These are phyloP conservation scores for Penicillium sp. DNA, from an alignment of 2,329 filamentous ascomycete genomes.

Conservation along the genomic window DNA sequence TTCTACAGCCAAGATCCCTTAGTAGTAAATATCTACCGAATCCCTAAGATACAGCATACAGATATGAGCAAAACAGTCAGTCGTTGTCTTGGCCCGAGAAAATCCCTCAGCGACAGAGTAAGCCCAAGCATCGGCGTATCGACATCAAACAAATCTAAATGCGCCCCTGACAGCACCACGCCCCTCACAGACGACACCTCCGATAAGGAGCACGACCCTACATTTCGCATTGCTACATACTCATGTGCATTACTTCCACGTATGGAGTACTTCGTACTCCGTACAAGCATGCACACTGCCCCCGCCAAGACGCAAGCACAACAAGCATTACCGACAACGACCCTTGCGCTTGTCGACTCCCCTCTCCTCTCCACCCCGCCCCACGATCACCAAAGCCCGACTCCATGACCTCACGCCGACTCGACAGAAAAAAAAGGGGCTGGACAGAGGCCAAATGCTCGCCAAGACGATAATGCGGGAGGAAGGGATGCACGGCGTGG, in stretches of 20 bases:
- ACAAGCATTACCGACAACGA: constrained; percentile 11
- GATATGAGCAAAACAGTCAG: not conserved
- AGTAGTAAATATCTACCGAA: constrained; percentile 6
- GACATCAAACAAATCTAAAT: not conserved
- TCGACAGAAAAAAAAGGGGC: constrained; percentile 1
- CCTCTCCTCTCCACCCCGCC: constrained; percentile 15
- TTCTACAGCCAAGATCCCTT: constrained; percentile 11
- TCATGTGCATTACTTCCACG: not conserved
- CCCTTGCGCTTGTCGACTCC: constrained; percentile 12
- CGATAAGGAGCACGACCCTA: not conserved
- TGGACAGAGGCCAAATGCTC: constrained; percentile 9
- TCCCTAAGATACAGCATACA: not conserved
- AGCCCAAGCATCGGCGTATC: not conserved
- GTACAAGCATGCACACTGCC: constrained; percentile 16
- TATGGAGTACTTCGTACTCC: not conserved
- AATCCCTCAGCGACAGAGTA: not conserved
- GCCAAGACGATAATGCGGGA: constrained; percentile 32
- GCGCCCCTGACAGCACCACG: constrained; percentile 2
- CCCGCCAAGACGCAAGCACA: constrained; percentile 18
- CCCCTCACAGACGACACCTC: not conserved
- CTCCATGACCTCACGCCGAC: constrained; percentile 1
- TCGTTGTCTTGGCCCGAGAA: constrained; percentile 1
- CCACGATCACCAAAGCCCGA: constrained; percentile 4
- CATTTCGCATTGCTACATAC: not conserved
- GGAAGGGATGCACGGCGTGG: constrained; percentile 31